phyloP scores from a whole-genome alignment of 768 basidiomycete genomes.

The Myochromella boudieri region DNA sequence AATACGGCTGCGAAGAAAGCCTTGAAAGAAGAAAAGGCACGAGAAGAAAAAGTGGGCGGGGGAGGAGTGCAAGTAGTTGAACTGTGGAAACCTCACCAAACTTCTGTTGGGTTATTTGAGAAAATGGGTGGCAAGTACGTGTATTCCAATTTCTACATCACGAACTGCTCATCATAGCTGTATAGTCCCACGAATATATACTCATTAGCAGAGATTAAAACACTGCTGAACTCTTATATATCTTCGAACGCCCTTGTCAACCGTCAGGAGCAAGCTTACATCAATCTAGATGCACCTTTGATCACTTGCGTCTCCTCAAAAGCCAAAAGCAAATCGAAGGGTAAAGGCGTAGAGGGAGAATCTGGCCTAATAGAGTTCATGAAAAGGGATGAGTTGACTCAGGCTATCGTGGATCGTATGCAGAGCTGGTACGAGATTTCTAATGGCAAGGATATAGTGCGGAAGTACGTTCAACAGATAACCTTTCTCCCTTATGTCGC shows the following conservation, averaged over 20 bases:
- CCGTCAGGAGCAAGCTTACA: conserved; percentile 60
- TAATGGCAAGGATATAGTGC: conserved; percentile 53
- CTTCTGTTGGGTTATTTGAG: conserved; percentile 59
- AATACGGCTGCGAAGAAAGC: conserved; percentile 60
- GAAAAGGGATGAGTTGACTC: conserved; percentile 64
- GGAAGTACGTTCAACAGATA: conserved; percentile 47
- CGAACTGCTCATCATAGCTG: background rate
- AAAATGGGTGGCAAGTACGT: conserved; percentile 63
- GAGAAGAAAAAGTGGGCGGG: conserved; percentile 38
- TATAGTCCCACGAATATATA: conserved; percentile 55
- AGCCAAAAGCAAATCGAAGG: conserved; percentile 29
- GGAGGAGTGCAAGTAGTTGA: conserved; percentile 62
- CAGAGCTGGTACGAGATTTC: conserved; percentile 73
- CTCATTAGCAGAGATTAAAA: conserved; percentile 53
- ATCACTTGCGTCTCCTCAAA: conserved; percentile 35
- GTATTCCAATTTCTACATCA: background rate
- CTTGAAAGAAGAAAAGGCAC: conserved; percentile 50
- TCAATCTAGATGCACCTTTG: conserved; percentile 63
- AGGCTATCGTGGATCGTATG: conserved; percentile 62
- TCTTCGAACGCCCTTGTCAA: conserved; percentile 62
- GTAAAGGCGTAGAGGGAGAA: conserved; percentile 23
- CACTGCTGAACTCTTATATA: conserved; percentile 64
- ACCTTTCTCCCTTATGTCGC: background rate
- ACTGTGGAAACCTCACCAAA: conserved; percentile 73
- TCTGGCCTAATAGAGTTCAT: conserved; percentile 45